Percentiles rank a stretch among this genome's conserved stretches.
Evolutionary conservation across 1,284 basidiomycete genomes (phyloP).

Genomic region (Ceratorhiza oryzae-sativae): DNA sequence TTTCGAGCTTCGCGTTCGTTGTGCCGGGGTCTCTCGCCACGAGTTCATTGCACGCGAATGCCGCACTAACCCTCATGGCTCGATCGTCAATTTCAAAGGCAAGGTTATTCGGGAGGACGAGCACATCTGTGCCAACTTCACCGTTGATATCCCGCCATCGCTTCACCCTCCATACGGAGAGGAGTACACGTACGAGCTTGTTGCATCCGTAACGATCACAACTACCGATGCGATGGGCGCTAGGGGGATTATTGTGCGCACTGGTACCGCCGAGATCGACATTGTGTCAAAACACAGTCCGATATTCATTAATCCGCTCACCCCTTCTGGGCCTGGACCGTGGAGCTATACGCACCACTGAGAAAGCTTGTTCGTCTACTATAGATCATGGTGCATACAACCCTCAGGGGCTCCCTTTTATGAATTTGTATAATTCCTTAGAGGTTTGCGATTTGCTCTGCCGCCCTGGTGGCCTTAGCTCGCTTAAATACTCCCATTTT

Average conservation of each 20-base stretch:
- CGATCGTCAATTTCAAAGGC: conserved; percentile 34
- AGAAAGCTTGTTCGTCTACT: neutral
- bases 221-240: conserved; percentile 33
- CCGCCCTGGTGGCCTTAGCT: conserved; percentile 7
- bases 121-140: conserved; percentile 36
- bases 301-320: conserved; percentile 32
- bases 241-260: conserved; percentile 23
- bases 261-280: conserved; percentile 32
- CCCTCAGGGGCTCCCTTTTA: neutral
- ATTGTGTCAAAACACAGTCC: conserved; percentile 30
- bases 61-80: conserved; percentile 14
- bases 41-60: conserved; percentile 35
- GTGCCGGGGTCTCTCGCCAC: conserved; percentile 13
- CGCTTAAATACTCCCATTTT: conserved; percentile 4
- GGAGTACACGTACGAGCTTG: conserved; percentile 30
- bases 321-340: conserved; percentile 24
- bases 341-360: conserved; percentile 17
- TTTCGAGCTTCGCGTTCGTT: conserved; percentile 32
- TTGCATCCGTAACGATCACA: conserved; percentile 17
- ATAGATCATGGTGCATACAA: neutral
- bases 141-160: conserved; percentile 31
- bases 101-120: conserved; percentile 25
- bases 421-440: neutral
- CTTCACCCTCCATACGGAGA: conserved; percentile 22
- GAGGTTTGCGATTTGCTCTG: neutral